Evolutionary conservation across 768 basidiomycete genomes (phyloP), one percentile per base, ranked within the genome.

Genomic region (Pholiota microspora): DNA sequence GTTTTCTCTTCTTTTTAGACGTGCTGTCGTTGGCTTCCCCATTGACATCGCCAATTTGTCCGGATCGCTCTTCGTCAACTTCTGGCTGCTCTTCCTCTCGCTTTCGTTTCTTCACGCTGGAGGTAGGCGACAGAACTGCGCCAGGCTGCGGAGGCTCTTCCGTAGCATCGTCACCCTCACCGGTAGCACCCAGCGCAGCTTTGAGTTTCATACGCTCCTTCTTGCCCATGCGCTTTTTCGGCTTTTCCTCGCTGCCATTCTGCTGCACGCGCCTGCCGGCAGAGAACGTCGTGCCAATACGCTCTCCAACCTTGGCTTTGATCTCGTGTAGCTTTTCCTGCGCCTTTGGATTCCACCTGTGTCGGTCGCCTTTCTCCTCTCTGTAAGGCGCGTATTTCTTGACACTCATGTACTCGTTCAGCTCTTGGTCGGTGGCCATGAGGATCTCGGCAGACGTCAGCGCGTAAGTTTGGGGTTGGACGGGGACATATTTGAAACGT

Each of bases 351-450:
- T 89, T 89, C 85, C 86, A 92, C 28, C 69, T 74, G n/a, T 65
- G 42, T 3, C 60, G 57, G 29, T 68, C 69, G 27, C 64, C 70
- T 62, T 69, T 75, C 25, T 81, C 78, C 44, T 82, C 76, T 38
- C 91, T 84, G 69, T 98, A 98, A 5, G 97, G 92, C 13, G 96
- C 97, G 59, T 92, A 80, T 68, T 89, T 89, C 73, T 92, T 96
- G 62, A 98, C 76, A 40, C 88, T 83, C 71, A 96, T 81, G 69
- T 93, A 93, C 54, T 90, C 79, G 72, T 98, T 99, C 46, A 99
- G 80, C 66, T 99, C 97, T 52, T 84, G 77, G 70, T 99, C 96
- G 2, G 87, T 92, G 5, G 96, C 94, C 64, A 92, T 79, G 23
- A 99, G 78, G 58, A 98, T 92, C 63, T 99, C 95, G 3, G 79